Percentiles rank a stretch among this genome's conserved stretches.
Evolutionary conservation across 202 grass and related monocot species (phyloP).

Genomic region (Carex arenaria): DNA sequence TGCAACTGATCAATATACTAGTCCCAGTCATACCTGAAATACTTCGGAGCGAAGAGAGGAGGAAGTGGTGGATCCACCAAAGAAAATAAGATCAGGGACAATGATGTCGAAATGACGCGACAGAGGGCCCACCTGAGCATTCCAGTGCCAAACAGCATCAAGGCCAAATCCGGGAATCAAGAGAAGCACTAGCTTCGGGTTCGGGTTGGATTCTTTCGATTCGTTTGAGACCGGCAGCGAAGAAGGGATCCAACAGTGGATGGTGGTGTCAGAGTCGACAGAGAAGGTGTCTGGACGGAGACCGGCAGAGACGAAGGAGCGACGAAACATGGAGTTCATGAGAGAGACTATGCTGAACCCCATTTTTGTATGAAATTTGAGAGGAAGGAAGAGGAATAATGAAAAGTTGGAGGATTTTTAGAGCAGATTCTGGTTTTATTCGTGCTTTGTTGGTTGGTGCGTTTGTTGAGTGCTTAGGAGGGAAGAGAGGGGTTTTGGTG

Average conservation of each 20-base stretch:
- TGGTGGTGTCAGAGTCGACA: constrained; percentile 41
- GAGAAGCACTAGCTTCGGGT: constrained; percentile 42
- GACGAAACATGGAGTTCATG: constrained; percentile 46
- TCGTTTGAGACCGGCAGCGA: constrained; percentile 13
- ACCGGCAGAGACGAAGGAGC: constrained; percentile 38
- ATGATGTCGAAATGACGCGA: constrained; percentile 63
- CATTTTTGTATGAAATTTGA: constrained; percentile 25
- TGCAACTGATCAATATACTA: not conserved
- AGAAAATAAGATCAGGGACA: constrained; percentile 84
- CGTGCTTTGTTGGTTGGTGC: not conserved
- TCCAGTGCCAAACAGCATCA: constrained; percentile 74
- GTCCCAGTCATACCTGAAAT: constrained; percentile 41
- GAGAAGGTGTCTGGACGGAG: constrained; percentile 30
- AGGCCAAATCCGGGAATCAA: constrained; percentile 73
- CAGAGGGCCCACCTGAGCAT: constrained; percentile 47
- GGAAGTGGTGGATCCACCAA: constrained; percentile 65
- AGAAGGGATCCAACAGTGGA: constrained; percentile 69
- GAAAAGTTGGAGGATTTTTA: not conserved
- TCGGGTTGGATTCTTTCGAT: not conserved
- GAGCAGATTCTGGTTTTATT: not conserved
- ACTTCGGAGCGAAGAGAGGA: constrained; percentile 55
- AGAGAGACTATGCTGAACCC: constrained; percentile 64
- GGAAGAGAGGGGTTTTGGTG: not conserved
- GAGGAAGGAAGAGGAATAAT: not conserved
- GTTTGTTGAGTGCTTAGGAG: not conserved